These are phyloP conservation scores for Aspergillus incahuasiensis DNA, from an alignment of 495 filamentous ascomycete species.

Conservation along the genomic window DNA sequence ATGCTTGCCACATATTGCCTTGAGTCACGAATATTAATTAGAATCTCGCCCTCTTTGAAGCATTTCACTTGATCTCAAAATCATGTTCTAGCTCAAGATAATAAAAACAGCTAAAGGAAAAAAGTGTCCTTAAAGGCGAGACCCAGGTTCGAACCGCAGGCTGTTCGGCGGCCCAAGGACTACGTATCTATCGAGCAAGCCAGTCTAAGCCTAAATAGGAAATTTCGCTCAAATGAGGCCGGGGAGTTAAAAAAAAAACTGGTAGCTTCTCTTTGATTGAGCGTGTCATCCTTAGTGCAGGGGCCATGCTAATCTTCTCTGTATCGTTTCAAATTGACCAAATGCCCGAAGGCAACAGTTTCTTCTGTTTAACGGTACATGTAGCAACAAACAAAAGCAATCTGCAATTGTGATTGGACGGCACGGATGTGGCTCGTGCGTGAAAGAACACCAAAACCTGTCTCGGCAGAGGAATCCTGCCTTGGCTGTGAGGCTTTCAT, in stretches of 20 bases:
- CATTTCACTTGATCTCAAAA: too few relatives aligned
- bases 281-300: conserved; percentile 99
- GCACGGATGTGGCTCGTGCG: conserved; percentile 1
- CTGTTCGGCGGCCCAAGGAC: too few relatives aligned
- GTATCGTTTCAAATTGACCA: conserved; percentile 79
- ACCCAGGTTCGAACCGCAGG: too few relatives aligned
- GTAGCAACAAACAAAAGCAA: conserved; percentile 5
- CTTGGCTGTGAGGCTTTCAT: neutral
- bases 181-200: too few relatives aligned
- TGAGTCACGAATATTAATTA: too few relatives aligned
- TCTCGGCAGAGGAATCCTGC: neutral
- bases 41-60: too few relatives aligned
- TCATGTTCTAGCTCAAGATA: too few relatives aligned
- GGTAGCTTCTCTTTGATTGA: conserved; percentile 95
- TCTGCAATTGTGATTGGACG: conserved; percentile 11
- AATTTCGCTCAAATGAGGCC: conserved; percentile 17
- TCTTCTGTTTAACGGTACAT: conserved; percentile 21
- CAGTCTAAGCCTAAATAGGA: neutral
- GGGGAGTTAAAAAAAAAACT: conserved; percentile 57
- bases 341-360: conserved; percentile 62
- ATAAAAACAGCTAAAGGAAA: too few relatives aligned
- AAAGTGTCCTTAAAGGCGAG: too few relatives aligned
- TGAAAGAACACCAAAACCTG: conserved; percentile 16
- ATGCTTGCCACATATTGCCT: too few relatives aligned
- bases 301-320: conserved; percentile 99